Evolutionary conservation across 1,284 basidiomycete genomes (phyloP).

Genomic region (Sporisorium exsertum): DNA sequence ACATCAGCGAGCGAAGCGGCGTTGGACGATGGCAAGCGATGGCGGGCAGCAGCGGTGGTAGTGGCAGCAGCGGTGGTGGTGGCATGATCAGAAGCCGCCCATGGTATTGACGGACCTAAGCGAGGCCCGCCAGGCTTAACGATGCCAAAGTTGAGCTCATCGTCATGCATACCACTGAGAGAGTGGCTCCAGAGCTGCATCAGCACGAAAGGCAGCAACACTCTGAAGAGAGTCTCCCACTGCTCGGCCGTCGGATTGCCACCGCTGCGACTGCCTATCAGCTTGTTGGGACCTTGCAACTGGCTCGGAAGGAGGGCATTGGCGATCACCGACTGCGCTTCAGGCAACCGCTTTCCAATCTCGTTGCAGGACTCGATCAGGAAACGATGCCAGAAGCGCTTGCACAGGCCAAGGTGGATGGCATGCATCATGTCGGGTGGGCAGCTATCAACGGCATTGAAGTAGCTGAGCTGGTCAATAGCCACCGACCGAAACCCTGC

Average conservation of each 20-base stretch:
- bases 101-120: not conserved
- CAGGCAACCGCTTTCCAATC: not conserved
- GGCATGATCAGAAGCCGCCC: not conserved
- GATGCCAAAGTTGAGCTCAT: not conserved
- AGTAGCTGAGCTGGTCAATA: constrained; percentile 13
- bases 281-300: not conserved
- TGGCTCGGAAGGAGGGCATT: not conserved
- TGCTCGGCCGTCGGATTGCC: constrained; percentile 7
- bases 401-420: constrained; percentile 16
- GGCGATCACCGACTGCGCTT: not conserved
- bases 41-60: not conserved
- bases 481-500: not conserved
- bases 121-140: too few relatives aligned
- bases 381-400: constrained; percentile 12
- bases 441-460: not conserved
- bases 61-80: not conserved
- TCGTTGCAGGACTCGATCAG: constrained; percentile 4
- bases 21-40: too few relatives aligned
- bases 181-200: constrained; percentile 8
- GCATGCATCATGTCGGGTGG: constrained; percentile 16
- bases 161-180: not conserved
- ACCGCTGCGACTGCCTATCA: not conserved
- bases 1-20: too few relatives aligned
- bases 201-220: not conserved
- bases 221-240: not conserved